A percentile compares a stretch with the other conserved stretches of the same genome.
Conservation (phyloP, 2,329 filamentous ascomycete genomes). For the Venturia pyrina region DNA sequence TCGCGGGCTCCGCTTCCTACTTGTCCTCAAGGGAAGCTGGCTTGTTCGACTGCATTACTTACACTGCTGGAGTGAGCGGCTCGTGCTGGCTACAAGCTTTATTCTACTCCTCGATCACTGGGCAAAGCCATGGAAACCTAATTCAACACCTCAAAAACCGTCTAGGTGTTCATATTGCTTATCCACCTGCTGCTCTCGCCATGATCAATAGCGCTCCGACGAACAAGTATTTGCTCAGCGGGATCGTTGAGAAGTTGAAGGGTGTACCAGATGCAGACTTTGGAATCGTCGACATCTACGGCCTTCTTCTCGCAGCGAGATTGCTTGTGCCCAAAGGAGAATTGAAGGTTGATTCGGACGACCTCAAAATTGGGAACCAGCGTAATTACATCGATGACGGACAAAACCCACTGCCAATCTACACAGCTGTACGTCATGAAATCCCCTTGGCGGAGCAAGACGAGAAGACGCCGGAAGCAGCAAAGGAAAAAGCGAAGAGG, state of each 20-base stretch:
- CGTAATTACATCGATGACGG: slow-evolving; percentile 65
- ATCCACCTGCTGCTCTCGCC: slow-evolving; percentile 73
- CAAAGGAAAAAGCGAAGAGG: slow-evolving; percentile 38
- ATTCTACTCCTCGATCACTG: slow-evolving; percentile 70
- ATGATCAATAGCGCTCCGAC: slow-evolving; percentile 81
- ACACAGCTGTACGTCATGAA: slow-evolving; percentile 90
- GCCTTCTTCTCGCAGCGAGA: slow-evolving; percentile 71
- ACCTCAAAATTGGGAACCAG: slow-evolving; percentile 90
- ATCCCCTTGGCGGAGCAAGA: slow-evolving; percentile 58
- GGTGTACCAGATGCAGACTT: slow-evolving; percentile 72
- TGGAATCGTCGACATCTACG: slow-evolving; percentile 89
- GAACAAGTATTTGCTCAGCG: slow-evolving; percentile 81
- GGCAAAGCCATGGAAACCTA: slow-evolving; percentile 56
- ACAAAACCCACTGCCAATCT: slow-evolving; percentile 81
- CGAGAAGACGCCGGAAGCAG: slow-evolving; percentile 21
- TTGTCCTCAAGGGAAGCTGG: slow-evolving; percentile 77
- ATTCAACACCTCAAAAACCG: slow-evolving; percentile 80
- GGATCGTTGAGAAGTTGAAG: slow-evolving; percentile 83
- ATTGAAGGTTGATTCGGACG: slow-evolving; percentile 60
- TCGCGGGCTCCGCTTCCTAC: slow-evolving; percentile 82
- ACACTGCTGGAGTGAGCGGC: slow-evolving; percentile 90
- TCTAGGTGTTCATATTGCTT: slow-evolving; percentile 81
- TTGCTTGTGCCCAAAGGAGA: slow-evolving; percentile 81
- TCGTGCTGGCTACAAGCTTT: slow-evolving; percentile 92
- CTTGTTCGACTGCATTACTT: slow-evolving; percentile 87